These are phyloP conservation scores for Salix arbutifolia DNA, from an alignment of 345 rosid species.

Conservation along the genomic window DNA sequence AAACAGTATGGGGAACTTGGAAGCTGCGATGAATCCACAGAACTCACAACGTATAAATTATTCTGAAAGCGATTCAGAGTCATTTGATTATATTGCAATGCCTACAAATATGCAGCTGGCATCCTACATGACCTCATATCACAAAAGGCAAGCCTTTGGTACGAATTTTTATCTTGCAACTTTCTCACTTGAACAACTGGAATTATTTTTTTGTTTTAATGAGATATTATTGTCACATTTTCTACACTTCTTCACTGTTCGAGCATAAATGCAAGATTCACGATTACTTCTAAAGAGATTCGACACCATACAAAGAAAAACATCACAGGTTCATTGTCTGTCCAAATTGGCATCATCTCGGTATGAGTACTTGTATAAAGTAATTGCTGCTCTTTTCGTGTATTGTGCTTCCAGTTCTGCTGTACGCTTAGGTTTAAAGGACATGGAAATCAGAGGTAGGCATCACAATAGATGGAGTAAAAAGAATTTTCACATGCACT, in stretches of 20 bases:
- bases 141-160: constrained; percentile 85
- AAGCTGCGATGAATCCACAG: constrained; percentile 19
- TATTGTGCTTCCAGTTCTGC: too few species aligned
- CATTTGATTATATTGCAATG: constrained; percentile 58
- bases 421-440: too few species aligned
- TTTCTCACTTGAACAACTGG: background rate
- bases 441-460: too few species aligned
- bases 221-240: background rate
- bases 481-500: too few species aligned
- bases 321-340: too few species aligned
- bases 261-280: background rate
- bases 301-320: too few species aligned
- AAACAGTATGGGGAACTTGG: constrained; percentile 47
- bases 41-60: constrained; percentile 32
- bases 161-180: constrained; percentile 11
- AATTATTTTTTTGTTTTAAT: background rate
- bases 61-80: constrained; percentile 85
- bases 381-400: too few species aligned
- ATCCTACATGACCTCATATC: constrained; percentile 69
- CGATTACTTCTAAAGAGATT: too few species aligned
- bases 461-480: too few species aligned
- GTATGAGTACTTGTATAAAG: too few species aligned
- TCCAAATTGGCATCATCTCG: too few species aligned
- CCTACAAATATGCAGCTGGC: constrained; percentile 54
- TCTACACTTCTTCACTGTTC: background rate